Base-by-base conservation (phyloP, 2,329 filamentous ascomycete species). In the Neonectria coccinea region DNA sequence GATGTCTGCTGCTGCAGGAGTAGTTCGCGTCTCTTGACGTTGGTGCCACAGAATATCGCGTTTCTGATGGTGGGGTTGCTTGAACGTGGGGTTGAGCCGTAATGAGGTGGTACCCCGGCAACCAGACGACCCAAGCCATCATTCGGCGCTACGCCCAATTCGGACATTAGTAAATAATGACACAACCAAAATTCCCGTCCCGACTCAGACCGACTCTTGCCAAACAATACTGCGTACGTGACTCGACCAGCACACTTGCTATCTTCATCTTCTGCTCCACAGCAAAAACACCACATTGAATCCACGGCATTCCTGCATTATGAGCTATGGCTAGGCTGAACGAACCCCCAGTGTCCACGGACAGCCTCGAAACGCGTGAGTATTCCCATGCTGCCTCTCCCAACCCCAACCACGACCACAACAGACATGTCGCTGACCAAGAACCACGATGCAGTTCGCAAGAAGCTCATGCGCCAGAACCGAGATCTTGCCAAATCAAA, bases 401-500 rank as follows among this genome's bases (percentile, higher is more conserved):
- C 16, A 57, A 51, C 25, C 31, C 18, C 6, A 39, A 39, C 36
- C 14, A 16, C 33, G 16, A 7, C 14, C 14, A 39, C 36, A n/a
- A 39, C 41, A 44, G 44, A 56, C 54, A 51, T 41, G 25, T 55
- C 67, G 53, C 67, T 72, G 36, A 75, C 62, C 42, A 48, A 67
- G 53, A 71, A 55, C 57, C 61, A 47, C 56, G 58, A 52, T 66
- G 11, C 72, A 94, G 92, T 95, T 64, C 92, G 92, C 77, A 88
- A 91, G 74, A 90, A 91, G 76, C 93, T 94, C 75, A 83, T 94
- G 73, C 88, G 92, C 59, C 93, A 96, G 77, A 97, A 97, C 77
- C 88, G 92, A 79, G 92, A 96, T 74, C 91, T 96, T 68, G 92
- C 92, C 67, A 89, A 90, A 76, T 88, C 86, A 73, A 96, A 97